These are phyloP conservation scores for Nannochloropsis granulata DNA, from an alignment of 108 stramenopile species.

Conservation along the genomic window DNA sequence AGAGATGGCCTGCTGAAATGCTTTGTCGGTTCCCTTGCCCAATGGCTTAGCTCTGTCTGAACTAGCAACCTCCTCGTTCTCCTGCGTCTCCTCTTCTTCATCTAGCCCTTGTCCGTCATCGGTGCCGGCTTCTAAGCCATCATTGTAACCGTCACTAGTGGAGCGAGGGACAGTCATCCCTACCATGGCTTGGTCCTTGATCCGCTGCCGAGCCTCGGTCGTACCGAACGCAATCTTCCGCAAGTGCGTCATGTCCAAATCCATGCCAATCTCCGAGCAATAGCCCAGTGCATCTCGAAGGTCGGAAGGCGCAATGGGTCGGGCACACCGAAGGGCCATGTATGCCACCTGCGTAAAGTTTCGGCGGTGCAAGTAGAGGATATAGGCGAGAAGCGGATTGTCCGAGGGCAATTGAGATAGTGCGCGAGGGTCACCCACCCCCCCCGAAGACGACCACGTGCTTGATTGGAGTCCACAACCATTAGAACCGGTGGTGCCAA, in stretches of 20 bases:
- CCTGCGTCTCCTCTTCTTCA: not conserved
- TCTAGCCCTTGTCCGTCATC: not conserved
- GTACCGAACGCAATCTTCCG: not conserved
- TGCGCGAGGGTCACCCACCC: too few species aligned
- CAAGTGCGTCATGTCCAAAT: not conserved
- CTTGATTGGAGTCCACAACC: not conserved
- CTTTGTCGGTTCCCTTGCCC: not conserved
- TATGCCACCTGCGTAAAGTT: not conserved
- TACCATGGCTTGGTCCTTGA: not conserved
- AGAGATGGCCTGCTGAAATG: not conserved
- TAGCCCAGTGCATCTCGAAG: not conserved
- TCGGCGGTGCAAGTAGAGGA: not conserved
- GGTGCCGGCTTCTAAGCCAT: not conserved
- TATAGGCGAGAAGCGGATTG: not conserved
- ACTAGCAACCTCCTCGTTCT: not conserved
- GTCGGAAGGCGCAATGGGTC: not conserved
- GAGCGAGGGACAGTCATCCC: not conserved
- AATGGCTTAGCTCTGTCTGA: not conserved
- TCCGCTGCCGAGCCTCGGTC: not conserved
- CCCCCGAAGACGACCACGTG: not conserved
- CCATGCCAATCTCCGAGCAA: not conserved
- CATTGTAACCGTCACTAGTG: not conserved
- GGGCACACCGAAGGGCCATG: not conserved
- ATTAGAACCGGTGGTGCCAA: not conserved
- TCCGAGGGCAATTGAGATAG: not conserved